phyloP scores from a whole-genome alignment of 805 yeast genomes.

The Wickerhamiella dianesei region DNA sequence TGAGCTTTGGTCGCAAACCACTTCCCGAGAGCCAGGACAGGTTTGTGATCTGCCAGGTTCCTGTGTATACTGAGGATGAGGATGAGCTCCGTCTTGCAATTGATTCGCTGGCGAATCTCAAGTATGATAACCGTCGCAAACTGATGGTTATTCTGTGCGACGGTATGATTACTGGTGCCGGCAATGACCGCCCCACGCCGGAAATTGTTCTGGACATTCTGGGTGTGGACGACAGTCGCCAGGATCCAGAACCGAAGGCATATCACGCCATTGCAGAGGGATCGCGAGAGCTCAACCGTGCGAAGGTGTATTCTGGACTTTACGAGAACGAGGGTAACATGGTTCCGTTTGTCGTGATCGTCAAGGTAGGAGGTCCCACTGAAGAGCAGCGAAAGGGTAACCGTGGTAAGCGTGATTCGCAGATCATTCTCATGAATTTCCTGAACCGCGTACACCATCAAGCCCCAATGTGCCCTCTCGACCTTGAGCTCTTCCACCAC shows the following conservation, averaged over 20 bases:
- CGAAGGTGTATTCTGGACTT: conserved; percentile 48
- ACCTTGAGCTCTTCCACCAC: conserved; percentile 39
- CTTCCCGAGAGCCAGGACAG: conserved; percentile 28
- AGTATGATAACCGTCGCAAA: conserved; percentile 45
- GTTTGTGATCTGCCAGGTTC: conserved; percentile 32
- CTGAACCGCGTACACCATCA: conserved; percentile 46
- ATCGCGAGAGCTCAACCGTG: conserved; percentile 44
- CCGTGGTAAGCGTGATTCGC: conserved; percentile 55
- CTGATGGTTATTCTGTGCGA: conserved; percentile 44
- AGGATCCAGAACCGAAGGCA: conserved; percentile 32
- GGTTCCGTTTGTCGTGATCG: conserved; percentile 40
- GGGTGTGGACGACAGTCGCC: conserved; percentile 36
- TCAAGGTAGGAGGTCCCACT: conserved; percentile 43
- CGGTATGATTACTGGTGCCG: conserved; percentile 47
- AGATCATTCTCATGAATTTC: conserved; percentile 43
- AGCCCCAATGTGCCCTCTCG: conserved; percentile 46
- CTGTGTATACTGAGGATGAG: conserved; percentile 44
- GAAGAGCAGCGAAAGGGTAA: conserved; percentile 44
- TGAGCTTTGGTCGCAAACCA: conserved; percentile 27
- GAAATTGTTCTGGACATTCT: conserved; percentile 36
- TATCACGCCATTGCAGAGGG: conserved; percentile 52
- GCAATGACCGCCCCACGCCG: conserved; percentile 45
- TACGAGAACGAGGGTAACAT: conserved; percentile 42
- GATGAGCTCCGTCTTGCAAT: conserved; percentile 41
- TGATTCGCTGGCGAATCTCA: conserved; percentile 43